A percentile compares a stretch with the other conserved stretches of the same genome.
phyloP scores from a whole-genome alignment of 1,139 yeast species.

The Suhomyces maxii region DNA sequence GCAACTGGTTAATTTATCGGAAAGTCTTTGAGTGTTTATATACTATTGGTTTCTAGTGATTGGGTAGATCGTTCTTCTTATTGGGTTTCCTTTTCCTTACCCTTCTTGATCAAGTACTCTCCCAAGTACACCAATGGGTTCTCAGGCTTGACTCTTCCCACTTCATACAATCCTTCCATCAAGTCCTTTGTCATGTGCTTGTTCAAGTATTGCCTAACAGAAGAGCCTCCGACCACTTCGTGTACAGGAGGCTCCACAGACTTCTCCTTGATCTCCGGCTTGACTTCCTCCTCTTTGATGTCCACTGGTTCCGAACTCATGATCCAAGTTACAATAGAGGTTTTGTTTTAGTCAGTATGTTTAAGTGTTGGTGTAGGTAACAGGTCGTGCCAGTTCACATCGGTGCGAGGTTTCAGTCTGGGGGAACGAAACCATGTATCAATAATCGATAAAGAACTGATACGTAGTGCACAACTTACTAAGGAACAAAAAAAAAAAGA shows the following conservation, averaged over 20 bases:
- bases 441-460: no score
- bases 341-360: no score
- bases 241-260: conserved; percentile 30
- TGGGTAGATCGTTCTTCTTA: neutral
- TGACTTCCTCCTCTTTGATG: conserved; percentile 5
- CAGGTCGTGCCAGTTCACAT: neutral
- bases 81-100: conserved; percentile 28
- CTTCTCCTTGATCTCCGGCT: conserved; percentile 6
- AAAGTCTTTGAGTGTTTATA: no score
- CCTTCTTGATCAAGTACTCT: conserved; percentile 57
- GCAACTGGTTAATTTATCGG: no score
- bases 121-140: conserved; percentile 75
- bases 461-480: no score
- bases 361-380: neutral
- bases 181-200: conserved; percentile 66
- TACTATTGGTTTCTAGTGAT: no score
- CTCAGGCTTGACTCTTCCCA: conserved; percentile 59
- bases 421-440: neutral
- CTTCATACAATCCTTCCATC: conserved; percentile 65
- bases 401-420: neutral
- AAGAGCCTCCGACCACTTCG: conserved; percentile 78
- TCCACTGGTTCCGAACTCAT: conserved; percentile 8
- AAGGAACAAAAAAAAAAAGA: no score
- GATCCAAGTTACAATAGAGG: neutral
- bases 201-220: conserved; percentile 76